Base-by-base conservation (phyloP, 306 rosid species). In the Citrullus colocynthis region DNA sequence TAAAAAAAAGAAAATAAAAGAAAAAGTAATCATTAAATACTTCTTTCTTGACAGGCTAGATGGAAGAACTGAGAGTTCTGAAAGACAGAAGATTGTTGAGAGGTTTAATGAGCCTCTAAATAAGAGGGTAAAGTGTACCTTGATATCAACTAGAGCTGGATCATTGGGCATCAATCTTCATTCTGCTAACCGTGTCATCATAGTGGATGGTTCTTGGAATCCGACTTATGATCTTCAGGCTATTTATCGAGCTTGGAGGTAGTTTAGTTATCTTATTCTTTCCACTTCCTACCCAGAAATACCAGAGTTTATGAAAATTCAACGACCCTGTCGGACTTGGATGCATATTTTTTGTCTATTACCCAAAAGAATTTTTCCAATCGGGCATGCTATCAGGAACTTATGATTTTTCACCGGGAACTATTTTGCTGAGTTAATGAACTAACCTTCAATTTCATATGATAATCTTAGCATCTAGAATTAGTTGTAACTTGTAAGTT, bases 151-250 rank as follows among this genome's bases (percentile, higher is more conserved):
- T 13, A 81, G 96, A 84, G 97, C 98, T n/a, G 97, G 97, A 82
- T 90, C 98, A 48, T 84, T 95, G 82, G 98, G 97, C 77, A 95
- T 95, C 78, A 95, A 95, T 91, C 96, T 95, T 65, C 90, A 95
- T 88, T 91, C 98, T 78, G 98, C 98, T 75, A 95, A 95, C 74
- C 97, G 98, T 6, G 98, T 95, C 76, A 89, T 95, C 77, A 90
- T 95, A 80, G 96, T 95, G 81, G 98, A 95, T 81, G 98, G 98
- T 65, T 95, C 98, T 87, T 95, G 98, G 98, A 95, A 95, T 84
- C 98, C 98, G 1, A 95, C 98, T 9, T 88, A 95, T 78, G 98
- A 95, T 88, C 96, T 95, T 65, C 98, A 95, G 89, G 98, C 98
- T 78, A 95, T 95, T 83, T 95, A 90, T 84, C 97, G 98, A 73